Conservation (phyloP, 805 yeast species). For the Hanseniaspora lachancei region DNA sequence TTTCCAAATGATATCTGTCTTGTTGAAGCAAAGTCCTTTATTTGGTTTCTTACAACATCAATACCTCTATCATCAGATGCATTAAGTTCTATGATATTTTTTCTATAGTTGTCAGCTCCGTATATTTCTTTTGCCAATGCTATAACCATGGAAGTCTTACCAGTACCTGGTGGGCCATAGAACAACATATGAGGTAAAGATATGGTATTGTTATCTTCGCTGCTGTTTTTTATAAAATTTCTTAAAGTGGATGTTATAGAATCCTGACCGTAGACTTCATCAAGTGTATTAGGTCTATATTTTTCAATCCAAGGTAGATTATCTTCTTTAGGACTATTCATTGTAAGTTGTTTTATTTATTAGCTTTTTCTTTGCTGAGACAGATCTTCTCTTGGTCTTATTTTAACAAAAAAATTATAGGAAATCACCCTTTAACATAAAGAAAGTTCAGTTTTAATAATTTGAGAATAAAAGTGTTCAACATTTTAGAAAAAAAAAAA, state of each 20-base stretch:
- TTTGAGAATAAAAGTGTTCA: not conserved
- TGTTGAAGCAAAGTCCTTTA: conserved; percentile 91
- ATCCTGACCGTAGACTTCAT: conserved; percentile 84
- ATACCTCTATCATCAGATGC: conserved; percentile 98
- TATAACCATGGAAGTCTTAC: conserved; percentile 76
- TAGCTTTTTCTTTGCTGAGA: too few species aligned
- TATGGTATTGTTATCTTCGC: conserved; percentile 3
- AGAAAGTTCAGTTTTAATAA: not conserved
- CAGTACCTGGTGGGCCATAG: conserved; percentile 94
- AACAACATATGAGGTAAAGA: conserved; percentile 81
- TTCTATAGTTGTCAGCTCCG: conserved; percentile 57
- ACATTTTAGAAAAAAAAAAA: not conserved
- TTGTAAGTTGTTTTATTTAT: not conserved
- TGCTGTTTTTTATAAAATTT: conserved; percentile 66
- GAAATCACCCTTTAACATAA: too few species aligned
- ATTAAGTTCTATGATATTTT: conserved; percentile 87
- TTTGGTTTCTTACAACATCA: conserved; percentile 93
- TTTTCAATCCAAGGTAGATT: conserved; percentile 88
- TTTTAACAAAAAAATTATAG: too few species aligned
- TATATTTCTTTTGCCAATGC: conserved; percentile 80
- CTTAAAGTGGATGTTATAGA: conserved; percentile 76
- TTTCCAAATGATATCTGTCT: conserved; percentile 59
- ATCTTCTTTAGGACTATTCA: conserved; percentile 24
- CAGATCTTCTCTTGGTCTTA: too few species aligned
- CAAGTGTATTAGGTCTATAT: conserved; percentile 72